Evolutionary conservation across 1,284 basidiomycete species (phyloP).

Genomic region (Leccinum pachyderme): DNA sequence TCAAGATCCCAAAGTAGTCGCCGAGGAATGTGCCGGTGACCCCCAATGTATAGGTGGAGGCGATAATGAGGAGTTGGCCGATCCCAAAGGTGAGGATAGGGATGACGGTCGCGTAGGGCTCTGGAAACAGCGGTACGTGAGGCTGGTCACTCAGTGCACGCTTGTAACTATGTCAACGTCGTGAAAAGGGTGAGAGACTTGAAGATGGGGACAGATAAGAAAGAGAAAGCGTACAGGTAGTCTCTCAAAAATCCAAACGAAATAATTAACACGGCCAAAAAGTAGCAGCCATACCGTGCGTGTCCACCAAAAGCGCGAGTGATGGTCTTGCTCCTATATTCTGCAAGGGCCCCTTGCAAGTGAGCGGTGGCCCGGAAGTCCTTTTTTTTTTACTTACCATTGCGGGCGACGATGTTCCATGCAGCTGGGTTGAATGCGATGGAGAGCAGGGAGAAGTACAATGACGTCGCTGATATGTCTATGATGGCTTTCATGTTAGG

Average conservation of each 20-base stretch:
- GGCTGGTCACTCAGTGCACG: conserved; percentile 76
- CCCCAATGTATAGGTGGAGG: conserved; percentile 89
- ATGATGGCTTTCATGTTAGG: conserved; percentile 35
- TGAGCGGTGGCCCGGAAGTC: neutral
- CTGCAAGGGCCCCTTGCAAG: conserved; percentile 39
- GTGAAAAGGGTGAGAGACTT: neutral
- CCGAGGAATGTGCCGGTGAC: conserved; percentile 94
- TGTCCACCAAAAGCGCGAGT: conserved; percentile 79
- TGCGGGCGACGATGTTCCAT: conserved; percentile 94
- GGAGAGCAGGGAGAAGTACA: conserved; percentile 62
- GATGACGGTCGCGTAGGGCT: conserved; percentile 56
- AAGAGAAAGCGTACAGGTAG: conserved; percentile 58
- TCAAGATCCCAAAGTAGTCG: conserved; percentile 98
- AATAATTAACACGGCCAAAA: conserved; percentile 90
- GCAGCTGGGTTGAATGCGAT: conserved; percentile 90
- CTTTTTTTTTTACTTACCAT: conserved; percentile 56
- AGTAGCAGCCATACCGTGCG: conserved; percentile 80
- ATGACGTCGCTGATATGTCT: conserved; percentile 62
- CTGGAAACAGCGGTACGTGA: conserved; percentile 50
- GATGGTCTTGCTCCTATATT: conserved; percentile 85
- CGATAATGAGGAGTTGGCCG: conserved; percentile 83
- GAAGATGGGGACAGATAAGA: neutral
- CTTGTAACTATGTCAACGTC: conserved; percentile 54
- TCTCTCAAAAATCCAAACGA: conserved; percentile 84
- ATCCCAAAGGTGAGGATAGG: conserved; percentile 66